Conservation (phyloP, 2,329 filamentous ascomycete species). For the Pseudogymnoascus sp. region DNA sequence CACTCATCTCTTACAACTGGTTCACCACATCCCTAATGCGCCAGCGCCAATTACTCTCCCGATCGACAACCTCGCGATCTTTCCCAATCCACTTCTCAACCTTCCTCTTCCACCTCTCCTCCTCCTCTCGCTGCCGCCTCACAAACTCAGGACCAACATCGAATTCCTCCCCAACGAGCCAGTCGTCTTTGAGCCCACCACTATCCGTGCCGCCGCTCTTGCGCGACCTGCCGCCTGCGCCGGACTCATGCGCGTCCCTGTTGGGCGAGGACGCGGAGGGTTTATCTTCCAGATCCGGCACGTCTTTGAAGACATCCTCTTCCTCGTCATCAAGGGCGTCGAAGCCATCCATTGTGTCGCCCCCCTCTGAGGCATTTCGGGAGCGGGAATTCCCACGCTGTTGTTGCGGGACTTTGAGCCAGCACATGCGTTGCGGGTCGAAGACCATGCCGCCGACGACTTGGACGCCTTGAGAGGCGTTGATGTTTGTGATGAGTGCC, state of each 20-base stretch:
- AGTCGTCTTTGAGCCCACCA: constrained; percentile 56
- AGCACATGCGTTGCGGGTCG: constrained; percentile 94
- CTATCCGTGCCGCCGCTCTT: constrained; percentile 40
- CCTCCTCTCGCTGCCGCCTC: constrained; percentile 79
- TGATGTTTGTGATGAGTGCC: constrained; percentile 87
- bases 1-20: background rate
- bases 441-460: constrained; percentile 98
- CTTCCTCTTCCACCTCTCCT: constrained; percentile 82
- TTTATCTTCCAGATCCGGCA: constrained; percentile 81
- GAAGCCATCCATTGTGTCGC: constrained; percentile 54
- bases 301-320: constrained; percentile 87
- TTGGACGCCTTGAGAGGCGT: constrained; percentile 75
- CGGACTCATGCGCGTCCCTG: constrained; percentile 32
- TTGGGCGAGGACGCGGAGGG: constrained; percentile 20
- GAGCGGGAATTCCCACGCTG: constrained; percentile 1
- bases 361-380: constrained; percentile 33
- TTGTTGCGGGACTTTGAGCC: constrained; percentile 67
- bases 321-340: constrained; percentile 68
- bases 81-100: constrained; percentile 75
- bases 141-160: constrained; percentile 95
- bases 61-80: constrained; percentile 37
- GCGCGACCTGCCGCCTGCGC: constrained; percentile 42
- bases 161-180: constrained; percentile 90
- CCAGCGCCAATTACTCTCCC: constrained; percentile 67
- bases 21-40: constrained; percentile 54